phyloP scores from a whole-genome alignment of 1,284 basidiomycete species.

The Ustilago esculenta region DNA sequence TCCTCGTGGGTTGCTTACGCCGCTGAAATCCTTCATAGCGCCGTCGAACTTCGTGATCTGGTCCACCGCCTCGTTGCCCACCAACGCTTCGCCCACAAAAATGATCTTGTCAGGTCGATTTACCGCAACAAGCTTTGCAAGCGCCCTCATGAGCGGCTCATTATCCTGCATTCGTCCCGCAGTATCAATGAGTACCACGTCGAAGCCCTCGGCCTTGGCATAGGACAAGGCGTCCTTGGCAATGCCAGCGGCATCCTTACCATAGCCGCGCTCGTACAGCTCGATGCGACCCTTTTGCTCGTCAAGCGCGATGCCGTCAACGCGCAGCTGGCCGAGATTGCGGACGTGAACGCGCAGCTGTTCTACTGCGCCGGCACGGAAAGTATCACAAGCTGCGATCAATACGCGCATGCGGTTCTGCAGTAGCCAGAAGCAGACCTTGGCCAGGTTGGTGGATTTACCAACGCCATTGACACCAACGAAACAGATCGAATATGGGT shows the following conservation, averaged over 20 bases:
- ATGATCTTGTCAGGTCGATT: constrained; percentile 66
- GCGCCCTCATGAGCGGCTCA: constrained; percentile 65
- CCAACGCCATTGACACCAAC: constrained; percentile 99
- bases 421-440: constrained; percentile 98
- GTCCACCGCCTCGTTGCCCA: constrained; percentile 66
- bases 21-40: constrained; percentile 64
- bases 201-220: constrained; percentile 57
- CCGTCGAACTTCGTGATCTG: constrained; percentile 65
- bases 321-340: constrained; percentile 84
- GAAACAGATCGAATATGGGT: constrained; percentile 93
- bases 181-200: constrained; percentile 66
- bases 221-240: constrained; percentile 86
- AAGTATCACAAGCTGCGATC: constrained; percentile 98
- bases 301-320: constrained; percentile 53
- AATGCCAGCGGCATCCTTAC: constrained; percentile 97
- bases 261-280: constrained; percentile 94
- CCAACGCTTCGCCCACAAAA: constrained; percentile 67
- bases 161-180: constrained; percentile 67
- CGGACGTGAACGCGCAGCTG: constrained; percentile 95
- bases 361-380: constrained; percentile 96
- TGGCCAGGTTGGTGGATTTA: constrained; percentile 96
- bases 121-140: constrained; percentile 64
- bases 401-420: constrained; percentile 92
- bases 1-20: constrained; percentile 60
- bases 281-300: constrained; percentile 80